Evolutionary conservation across 495 filamentous ascomycete genomes (phyloP), one percentile per base, ranked within the genome.

Genomic region (Chaetomidium leptoderma): DNA sequence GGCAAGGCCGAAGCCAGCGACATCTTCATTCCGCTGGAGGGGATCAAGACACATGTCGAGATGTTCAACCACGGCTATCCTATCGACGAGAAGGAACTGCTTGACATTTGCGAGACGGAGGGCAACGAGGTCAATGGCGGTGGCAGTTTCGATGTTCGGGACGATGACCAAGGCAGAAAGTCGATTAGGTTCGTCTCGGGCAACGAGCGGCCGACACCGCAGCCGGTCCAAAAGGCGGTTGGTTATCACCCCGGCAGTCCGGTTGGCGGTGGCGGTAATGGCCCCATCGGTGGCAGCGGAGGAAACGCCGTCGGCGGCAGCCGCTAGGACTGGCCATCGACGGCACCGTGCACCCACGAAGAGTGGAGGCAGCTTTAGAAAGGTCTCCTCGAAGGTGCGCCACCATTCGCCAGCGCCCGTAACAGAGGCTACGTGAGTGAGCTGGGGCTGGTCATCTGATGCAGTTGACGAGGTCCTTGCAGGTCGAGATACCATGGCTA

Each of bases 21-120:
- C 35, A 81, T 82, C 7, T 95, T 85, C 72, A 81, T 91, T 56
- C 78, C 86, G 57, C 78, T 91, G 42, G 77, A 81, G 13, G 71
- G 74, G 16, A 78, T 97, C 48, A 82, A 86, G 48, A 75, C 76
- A 5, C 85, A 86, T 51, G 77, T 95, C 13, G 83, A 89, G 30
- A 67, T 78, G 44, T 70, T 83, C 35, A 83, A 81, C 32, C 72
- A 79, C 37, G 86, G 90, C 39, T 72, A 80, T 2, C 70, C 81
- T 0, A 81, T 93, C 57, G 74, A 75, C 3, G 75, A 88, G 50
- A 74, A 82, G 29, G 91, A 96, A 60, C 78, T 98, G 70, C 77
- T 91, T n/a, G 87, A 90, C 46, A 89, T 95, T 55, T 92, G 88
- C 70, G 92, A 97, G 59, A 95, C 92, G 2, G 87, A 93, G 67